phyloP scores from a whole-genome alignment of 2,329 filamentous ascomycete species.

The Arthrobotrys iridis region DNA sequence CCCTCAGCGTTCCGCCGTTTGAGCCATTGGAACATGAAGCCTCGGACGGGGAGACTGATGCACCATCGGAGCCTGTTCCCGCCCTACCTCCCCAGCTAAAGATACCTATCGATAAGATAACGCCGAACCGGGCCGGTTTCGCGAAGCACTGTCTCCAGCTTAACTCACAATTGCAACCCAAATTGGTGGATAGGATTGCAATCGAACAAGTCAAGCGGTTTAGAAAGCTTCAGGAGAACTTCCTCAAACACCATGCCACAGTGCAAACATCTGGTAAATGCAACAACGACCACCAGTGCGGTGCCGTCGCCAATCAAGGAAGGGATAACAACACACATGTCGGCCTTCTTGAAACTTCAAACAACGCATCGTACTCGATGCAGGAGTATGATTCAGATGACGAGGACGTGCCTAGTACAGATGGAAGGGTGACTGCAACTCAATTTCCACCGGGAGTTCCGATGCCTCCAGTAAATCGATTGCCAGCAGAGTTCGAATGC shows the following conservation, averaged over 20 bases:
- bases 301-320: constrained; percentile 57
- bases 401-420: constrained; percentile 68
- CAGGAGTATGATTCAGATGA: constrained; percentile 67
- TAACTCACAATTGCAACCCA: constrained; percentile 75
- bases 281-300: constrained; percentile 58
- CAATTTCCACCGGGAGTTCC: constrained; percentile 86
- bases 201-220: constrained; percentile 82
- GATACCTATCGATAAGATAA: constrained; percentile 70
- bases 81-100: constrained; percentile 60
- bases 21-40: constrained; percentile 69
- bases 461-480: constrained; percentile 76
- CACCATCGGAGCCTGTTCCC: constrained; percentile 71
- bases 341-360: constrained; percentile 64
- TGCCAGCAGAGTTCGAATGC: constrained; percentile 91
- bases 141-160: constrained; percentile 75
- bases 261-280: constrained; percentile 62
- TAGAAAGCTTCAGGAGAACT: constrained; percentile 76
- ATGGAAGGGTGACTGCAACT: constrained; percentile 73
- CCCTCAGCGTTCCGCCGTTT: constrained; percentile 51
- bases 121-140: constrained; percentile 80
- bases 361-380: constrained; percentile 61
- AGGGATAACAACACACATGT: constrained; percentile 46
- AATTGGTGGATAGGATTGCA: constrained; percentile 81
- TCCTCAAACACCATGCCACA: constrained; percentile 75
- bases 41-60: constrained; percentile 72